Evolutionary conservation across 495 filamentous ascomycete genomes (phyloP).

Genomic region (Penicillium argentinense): DNA sequence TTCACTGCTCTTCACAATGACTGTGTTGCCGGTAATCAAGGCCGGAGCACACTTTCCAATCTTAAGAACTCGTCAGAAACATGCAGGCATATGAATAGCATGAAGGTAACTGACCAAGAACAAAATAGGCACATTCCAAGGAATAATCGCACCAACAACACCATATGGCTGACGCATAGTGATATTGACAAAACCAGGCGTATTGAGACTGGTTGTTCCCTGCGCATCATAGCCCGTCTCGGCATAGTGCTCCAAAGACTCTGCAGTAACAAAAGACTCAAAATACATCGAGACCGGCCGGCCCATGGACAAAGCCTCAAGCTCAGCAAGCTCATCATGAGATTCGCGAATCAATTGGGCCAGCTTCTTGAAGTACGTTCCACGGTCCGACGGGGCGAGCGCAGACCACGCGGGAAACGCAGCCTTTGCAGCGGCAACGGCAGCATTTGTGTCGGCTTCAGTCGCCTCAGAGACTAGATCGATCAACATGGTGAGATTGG

Average conservation of each 20-base stretch:
- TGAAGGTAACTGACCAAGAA: constrained; percentile 26
- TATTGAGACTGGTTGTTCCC: constrained; percentile 57
- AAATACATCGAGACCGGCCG: constrained; percentile 28
- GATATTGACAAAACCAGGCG: constrained; percentile 54
- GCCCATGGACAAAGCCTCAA: constrained; percentile 38
- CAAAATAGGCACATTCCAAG: constrained; percentile 33
- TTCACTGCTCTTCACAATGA: constrained; percentile 59
- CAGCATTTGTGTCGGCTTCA: constrained; percentile 53
- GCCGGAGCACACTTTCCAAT: constrained; percentile 51
- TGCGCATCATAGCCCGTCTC: constrained; percentile 22
- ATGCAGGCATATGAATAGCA: background rate
- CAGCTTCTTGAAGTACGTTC: constrained; percentile 50
- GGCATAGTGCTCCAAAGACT: constrained; percentile 23
- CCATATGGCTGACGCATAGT: constrained; percentile 33
- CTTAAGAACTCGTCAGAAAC: background rate
- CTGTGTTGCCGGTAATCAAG: constrained; percentile 55
- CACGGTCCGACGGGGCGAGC: constrained; percentile 40
- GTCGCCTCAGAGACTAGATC: constrained; percentile 42
- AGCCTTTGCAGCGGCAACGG: constrained; percentile 58
- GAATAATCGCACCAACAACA: constrained; percentile 34
- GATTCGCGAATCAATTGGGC: constrained; percentile 48
- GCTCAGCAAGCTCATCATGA: constrained; percentile 47
- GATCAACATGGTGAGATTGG: too few relatives aligned
- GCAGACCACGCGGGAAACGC: constrained; percentile 60
- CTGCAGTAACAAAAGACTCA: constrained; percentile 14